Conservation (phyloP, 257 asterid species). For the Plantago elongata region DNA sequence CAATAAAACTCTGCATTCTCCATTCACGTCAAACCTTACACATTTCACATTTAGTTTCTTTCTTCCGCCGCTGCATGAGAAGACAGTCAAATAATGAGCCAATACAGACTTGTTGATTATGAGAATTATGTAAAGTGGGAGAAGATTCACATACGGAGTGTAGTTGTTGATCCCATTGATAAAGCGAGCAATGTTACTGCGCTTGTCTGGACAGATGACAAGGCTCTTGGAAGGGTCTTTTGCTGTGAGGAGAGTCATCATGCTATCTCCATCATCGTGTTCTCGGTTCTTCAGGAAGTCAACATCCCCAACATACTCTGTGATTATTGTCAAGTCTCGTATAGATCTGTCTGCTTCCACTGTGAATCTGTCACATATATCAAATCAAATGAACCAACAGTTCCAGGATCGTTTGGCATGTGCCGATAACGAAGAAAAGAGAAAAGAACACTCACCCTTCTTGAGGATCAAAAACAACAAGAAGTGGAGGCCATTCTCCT, state of each 20-base stretch:
- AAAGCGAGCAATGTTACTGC: conserved; percentile 85
- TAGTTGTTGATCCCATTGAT: conserved; percentile 95
- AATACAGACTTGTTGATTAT: neutral
- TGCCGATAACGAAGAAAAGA: neutral
- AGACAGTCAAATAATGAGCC: neutral
- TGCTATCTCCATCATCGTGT: conserved; percentile 85
- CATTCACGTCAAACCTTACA: conserved; percentile 65
- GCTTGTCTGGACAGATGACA: conserved; percentile 82
- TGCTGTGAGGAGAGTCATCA: conserved; percentile 86
- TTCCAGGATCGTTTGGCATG: neutral
- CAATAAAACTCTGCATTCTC: conserved; percentile 69
- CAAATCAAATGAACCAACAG: conserved; percentile 12
- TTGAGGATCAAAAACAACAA: conserved; percentile 70
- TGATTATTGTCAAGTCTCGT: conserved; percentile 76
- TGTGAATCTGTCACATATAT: conserved; percentile 51
- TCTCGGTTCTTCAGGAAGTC: conserved; percentile 69
- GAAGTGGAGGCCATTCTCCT: conserved; percentile 95
- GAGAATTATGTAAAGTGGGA: neutral
- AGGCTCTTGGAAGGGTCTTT: conserved; percentile 60
- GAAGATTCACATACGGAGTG: conserved; percentile 41
- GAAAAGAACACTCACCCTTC: conserved; percentile 56
- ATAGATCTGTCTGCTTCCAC: conserved; percentile 82
- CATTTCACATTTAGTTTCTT: conserved; percentile 89
- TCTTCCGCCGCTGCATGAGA: conserved; percentile 67
- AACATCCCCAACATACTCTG: conserved; percentile 93